These are phyloP conservation scores for Neurospora africana DNA, from an alignment of 495 filamentous ascomycete species.

Conservation along the genomic window DNA sequence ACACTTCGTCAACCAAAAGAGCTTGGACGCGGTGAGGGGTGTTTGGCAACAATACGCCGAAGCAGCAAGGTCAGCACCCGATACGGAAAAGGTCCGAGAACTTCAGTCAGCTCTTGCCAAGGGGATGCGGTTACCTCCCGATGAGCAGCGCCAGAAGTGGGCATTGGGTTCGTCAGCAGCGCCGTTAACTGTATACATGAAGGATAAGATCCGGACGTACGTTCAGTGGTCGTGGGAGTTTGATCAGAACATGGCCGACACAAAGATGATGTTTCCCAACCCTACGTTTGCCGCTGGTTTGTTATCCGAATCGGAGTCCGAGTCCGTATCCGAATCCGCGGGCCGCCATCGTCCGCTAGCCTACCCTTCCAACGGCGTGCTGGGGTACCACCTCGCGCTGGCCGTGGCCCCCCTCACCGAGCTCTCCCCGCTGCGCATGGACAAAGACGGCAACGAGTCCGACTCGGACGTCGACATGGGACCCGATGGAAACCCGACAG, in stretches of 20 bases:
- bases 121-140: neutral
- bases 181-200: neutral
- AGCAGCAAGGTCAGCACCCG: neutral
- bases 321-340: neutral
- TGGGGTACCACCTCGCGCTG: conserved; percentile 34
- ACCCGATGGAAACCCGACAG: neutral
- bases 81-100: neutral
- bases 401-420: conserved; percentile 16
- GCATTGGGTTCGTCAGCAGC: neutral
- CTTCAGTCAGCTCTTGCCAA: neutral
- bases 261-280: conserved; percentile 15
- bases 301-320: neutral
- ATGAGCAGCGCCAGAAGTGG: neutral
- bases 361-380: conserved; percentile 33
- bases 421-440: conserved; percentile 2
- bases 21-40: conserved; percentile 20
- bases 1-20: conserved; percentile 25
- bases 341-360: conserved; percentile 16
- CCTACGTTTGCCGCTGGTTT: conserved; percentile 21
- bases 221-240: neutral
- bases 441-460: neutral
- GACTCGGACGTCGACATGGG: neutral
- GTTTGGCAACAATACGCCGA: conserved; percentile 27
- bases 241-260: neutral
- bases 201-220: neutral